phyloP scores from a whole-genome alignment of 1,139 yeast genomes.

The Hemisphaericaspora lyxosophila region DNA sequence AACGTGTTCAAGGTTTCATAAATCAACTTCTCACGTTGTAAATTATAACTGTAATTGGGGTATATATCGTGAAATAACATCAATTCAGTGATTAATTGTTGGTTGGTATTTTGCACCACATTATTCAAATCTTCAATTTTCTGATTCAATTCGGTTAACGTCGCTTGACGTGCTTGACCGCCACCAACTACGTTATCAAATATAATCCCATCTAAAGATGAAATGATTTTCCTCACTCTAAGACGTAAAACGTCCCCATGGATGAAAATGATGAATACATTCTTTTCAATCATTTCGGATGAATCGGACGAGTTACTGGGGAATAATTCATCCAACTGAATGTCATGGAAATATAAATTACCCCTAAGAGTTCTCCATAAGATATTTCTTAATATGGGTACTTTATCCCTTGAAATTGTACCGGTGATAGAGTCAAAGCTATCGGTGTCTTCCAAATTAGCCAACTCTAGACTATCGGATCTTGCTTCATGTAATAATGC shows the following conservation, averaged over 20 bases:
- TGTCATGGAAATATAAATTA: slow-evolving; percentile 50
- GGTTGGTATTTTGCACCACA: slow-evolving; percentile 70
- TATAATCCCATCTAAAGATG: slow-evolving; percentile 78
- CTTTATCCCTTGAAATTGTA: slow-evolving; percentile 44
- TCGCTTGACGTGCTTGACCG: slow-evolving; percentile 46
- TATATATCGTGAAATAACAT: slow-evolving; percentile 59
- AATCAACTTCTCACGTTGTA: slow-evolving; percentile 71
- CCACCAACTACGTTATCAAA: slow-evolving; percentile 65
- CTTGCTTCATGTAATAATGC: slow-evolving; percentile 31
- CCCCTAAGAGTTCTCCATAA: slow-evolving; percentile 59
- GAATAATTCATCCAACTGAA: slow-evolving; percentile 42
- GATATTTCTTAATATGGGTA: slow-evolving; percentile 48
- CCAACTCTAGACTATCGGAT: slow-evolving; percentile 30
- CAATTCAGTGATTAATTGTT: slow-evolving; percentile 72
- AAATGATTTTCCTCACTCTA: slow-evolving; percentile 73
- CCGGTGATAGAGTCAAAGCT: slow-evolving; percentile 52
- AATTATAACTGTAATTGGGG: slow-evolving; percentile 38
- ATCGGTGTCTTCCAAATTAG: slow-evolving; percentile 32
- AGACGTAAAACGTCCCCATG: slow-evolving; percentile 76
- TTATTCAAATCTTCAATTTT: slow-evolving; percentile 44
- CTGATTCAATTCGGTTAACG: slow-evolving; percentile 60
- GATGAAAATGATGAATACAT: slow-evolving; percentile 79
- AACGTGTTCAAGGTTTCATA: slow-evolving; percentile 77
- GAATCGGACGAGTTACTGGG: slow-evolving; percentile 39
- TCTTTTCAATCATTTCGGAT: slow-evolving; percentile 55